These are phyloP conservation scores for Lanzia echinophila DNA, from an alignment of 2,329 filamentous ascomycete genomes.

Conservation along the genomic window DNA sequence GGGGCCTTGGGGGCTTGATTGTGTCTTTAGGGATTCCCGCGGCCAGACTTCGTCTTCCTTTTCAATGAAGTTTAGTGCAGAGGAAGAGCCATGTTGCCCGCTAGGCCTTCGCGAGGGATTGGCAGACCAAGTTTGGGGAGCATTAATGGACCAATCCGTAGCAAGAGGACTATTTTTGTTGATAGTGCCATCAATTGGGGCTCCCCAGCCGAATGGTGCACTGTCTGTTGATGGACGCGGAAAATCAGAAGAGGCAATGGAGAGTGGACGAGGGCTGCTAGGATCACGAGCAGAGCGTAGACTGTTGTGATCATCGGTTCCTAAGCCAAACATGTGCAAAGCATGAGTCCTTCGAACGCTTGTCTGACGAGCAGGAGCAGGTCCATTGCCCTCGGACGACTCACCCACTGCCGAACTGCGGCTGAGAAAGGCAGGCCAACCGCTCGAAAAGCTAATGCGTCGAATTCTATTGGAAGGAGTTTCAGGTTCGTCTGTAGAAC, in stretches of 20 bases:
- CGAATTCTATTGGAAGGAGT: constrained; percentile 43
- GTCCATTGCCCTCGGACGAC: constrained; percentile 26
- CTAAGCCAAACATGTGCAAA: constrained; percentile 44
- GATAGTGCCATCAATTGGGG: constrained; percentile 38
- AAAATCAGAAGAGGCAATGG: constrained; percentile 62
- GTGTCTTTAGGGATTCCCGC: constrained; percentile 46
- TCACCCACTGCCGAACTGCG: constrained; percentile 23
- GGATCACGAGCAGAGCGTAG: constrained; percentile 48
- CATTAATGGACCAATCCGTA: constrained; percentile 42
- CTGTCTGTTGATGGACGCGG: constrained; percentile 75
- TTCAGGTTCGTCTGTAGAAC: constrained; percentile 51
- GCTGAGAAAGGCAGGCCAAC: constrained; percentile 41
- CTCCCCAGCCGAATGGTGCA: constrained; percentile 63
- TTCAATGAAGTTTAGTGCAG: constrained; percentile 53
- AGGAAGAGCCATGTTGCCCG: constrained; percentile 68
- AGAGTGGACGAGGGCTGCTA: constrained; percentile 58
- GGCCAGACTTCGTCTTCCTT: constrained; percentile 59
- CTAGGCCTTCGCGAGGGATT: constrained; percentile 77
- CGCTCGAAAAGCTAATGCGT: constrained; percentile 48
- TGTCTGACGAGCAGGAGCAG: constrained; percentile 26
- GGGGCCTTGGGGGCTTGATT: constrained; percentile 40
- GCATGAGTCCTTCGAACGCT: constrained; percentile 19
- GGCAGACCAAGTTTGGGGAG: constrained; percentile 59
- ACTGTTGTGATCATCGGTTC: constrained; percentile 35
- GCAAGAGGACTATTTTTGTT: constrained; percentile 47